phyloP scores from a whole-genome alignment of 2,329 filamentous ascomycete species.

The Penicillium decumbens region DNA sequence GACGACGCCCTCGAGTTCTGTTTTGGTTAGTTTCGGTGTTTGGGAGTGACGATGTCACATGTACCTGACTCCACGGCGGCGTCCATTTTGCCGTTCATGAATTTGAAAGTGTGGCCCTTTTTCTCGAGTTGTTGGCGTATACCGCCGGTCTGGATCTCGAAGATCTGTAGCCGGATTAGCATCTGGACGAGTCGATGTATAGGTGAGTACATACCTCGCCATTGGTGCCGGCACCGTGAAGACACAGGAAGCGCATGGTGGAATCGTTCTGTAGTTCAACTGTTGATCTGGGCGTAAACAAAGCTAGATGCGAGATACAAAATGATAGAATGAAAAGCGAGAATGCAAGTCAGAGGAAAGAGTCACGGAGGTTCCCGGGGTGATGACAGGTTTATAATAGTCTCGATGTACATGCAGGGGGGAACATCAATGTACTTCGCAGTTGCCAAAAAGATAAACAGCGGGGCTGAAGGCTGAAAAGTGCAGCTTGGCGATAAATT shows the following conservation, averaged over 20 bases:
- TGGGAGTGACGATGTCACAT: background rate
- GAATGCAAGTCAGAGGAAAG: background rate
- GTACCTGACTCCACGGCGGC: slow-evolving; percentile 28
- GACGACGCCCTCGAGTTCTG: slow-evolving; percentile 30
- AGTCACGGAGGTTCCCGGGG: background rate
- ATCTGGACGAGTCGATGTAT: background rate
- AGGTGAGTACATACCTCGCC: slow-evolving; percentile 22
- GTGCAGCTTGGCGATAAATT: background rate
- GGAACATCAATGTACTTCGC: background rate
- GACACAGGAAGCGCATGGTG: slow-evolving; percentile 32
- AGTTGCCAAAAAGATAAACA: background rate
- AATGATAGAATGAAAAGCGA: background rate
- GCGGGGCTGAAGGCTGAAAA: background rate
- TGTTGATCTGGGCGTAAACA: background rate
- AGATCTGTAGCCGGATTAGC: slow-evolving; percentile 22
- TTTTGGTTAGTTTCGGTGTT: background rate
- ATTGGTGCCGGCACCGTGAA: slow-evolving; percentile 32
- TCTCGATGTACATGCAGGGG: background rate
- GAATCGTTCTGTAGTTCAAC: background rate
- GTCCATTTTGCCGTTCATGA: slow-evolving; percentile 26
- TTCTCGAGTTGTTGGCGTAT: slow-evolving; percentile 25
- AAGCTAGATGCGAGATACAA: background rate
- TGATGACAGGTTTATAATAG: background rate
- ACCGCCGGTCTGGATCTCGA: slow-evolving; percentile 34
- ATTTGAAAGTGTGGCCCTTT: slow-evolving; percentile 29